Base-by-base conservation (phyloP, 345 rosid species). In the Gynandropsis gynandra region DNA sequence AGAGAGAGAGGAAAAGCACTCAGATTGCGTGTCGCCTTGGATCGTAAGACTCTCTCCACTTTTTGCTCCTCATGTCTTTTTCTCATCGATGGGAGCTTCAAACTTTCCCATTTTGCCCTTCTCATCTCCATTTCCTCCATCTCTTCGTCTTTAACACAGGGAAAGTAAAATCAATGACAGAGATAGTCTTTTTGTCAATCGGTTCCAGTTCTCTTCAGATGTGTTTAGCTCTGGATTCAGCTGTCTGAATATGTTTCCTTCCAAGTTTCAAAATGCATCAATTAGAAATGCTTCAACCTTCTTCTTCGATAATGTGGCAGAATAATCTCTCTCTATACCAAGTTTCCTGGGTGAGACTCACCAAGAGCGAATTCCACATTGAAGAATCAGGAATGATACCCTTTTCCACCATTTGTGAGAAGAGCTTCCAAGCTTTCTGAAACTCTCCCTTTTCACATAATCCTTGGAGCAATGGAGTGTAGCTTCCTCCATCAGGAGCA, bases 331-430 rank as follows among this genome's bases (percentile, higher is more conserved):
- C 19, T 61, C 61, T 46, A 57, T 62, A 69, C 6, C 19, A 13
- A 10, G 62, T 62, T 64, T 73, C 66, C 62, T 57, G 73, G 71
- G 74, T 56, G 24, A 69, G 76, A 61, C 76, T 60, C 35, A 47
- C 15, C 53, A 82, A 72, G 61, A 90, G 41, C 12, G 79, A 66
- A 10, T 63, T 68, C 98, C 96, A 83, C 9, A 54, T 74, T 42
- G 47, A 67, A 50, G 52, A 63, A 58, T 80, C 74, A 38, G 95
- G 95, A 68, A 45, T 54, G 18, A 77, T 60, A 56, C 71, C 74
- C 34, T 60, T 82, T 24, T 70, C 87, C 41, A 71, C 72, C 96
- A 90, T 78, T 64, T 77, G 70, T 15, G 53, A 51, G 32, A 87
- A 58, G 15, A 68, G 38, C 51, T 39, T 62, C 55, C 66, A 52